Base-by-base conservation (phyloP, 768 basidiomycete genomes). In the Leccinum barrowsii region DNA sequence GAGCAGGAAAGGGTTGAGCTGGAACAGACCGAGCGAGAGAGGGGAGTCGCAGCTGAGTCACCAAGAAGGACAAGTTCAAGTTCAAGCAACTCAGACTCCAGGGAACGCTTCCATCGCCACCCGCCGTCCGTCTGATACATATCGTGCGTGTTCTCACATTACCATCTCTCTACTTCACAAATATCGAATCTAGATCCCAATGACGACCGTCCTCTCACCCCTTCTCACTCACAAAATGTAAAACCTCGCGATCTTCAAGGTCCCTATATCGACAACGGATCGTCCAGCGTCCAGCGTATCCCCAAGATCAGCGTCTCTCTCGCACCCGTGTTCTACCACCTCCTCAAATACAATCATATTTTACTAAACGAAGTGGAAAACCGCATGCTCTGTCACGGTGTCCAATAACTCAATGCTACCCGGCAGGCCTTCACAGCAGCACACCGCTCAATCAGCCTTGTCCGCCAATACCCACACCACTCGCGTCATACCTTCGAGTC, bases 51-150 rank as follows among this genome's bases (percentile, higher is more conserved):
- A 24, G 24, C 24, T 24, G 24, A 24, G 24, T 24, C 24, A 30
- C 58, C 22, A 73, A 63, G 61, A 75, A 66, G 56, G 71, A 69
- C 13, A 72, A 55, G 61, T 66, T 62, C 52, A 46, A 59, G 44
- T 35, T 55, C 12, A 71, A 22, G 44, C 35, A 55, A 17, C 42
- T 59, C 8, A 59, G 63, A 32, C 62, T 65, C 69, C 37, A 44
- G 26, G 55, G 72, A 65, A 2, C 17, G 28, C 12, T 24, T 24
- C 22, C 22, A 32, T 56, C 42, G 4, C n/a, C 40, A 8, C n/a
- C n/a, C 40, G 40, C n/a, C n/a, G 17, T 42, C 40, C 40, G 40
- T 42, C 40, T 42, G 40, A 42, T 42, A 42, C 40, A 42, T 42
- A n/a, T 42, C n/a, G 40, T 42, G n/a, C n/a, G 40, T n/a, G n/a